Conservation (phyloP, 2,329 filamentous ascomycete genomes). For the Ophiobolus disseminans region DNA sequence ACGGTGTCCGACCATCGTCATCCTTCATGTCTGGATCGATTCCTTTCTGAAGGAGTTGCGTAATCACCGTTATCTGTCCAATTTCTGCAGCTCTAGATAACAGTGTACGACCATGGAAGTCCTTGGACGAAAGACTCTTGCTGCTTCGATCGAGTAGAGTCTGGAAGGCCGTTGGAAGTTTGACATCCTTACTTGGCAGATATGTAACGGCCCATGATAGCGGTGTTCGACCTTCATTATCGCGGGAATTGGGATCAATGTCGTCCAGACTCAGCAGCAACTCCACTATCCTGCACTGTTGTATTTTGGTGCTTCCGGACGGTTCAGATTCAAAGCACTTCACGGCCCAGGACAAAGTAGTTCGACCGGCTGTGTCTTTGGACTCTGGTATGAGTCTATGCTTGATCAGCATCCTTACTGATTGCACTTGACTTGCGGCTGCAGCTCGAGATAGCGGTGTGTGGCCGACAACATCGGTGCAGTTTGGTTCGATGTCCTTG, state of each 20-base stretch:
- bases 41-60: background rate
- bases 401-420: slow-evolving; percentile 1
- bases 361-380: slow-evolving; percentile 1
- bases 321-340: too few species aligned
- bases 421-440: background rate
- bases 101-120: background rate
- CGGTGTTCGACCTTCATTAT: slow-evolving; percentile 2
- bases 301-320: background rate
- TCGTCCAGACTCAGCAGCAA: background rate
- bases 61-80: background rate
- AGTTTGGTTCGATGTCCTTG: background rate
- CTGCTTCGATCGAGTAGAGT: background rate
- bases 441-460: slow-evolving; percentile 6
- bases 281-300: background rate
- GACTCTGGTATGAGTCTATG: slow-evolving; percentile 1
- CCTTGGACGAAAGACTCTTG: background rate
- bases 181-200: background rate
- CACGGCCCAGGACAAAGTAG: slow-evolving; percentile 8
- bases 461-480: background rate
- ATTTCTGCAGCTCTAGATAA: slow-evolving; percentile 1
- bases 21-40: slow-evolving; percentile 1
- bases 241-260: background rate
- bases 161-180: background rate
- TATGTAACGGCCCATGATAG: slow-evolving; percentile 1
- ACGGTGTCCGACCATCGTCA: slow-evolving; percentile 1